Evolutionary conservation across 1,284 basidiomycete genomes (phyloP), one percentile per base, ranked within the genome.

Genomic region (Boletus sp.): DNA sequence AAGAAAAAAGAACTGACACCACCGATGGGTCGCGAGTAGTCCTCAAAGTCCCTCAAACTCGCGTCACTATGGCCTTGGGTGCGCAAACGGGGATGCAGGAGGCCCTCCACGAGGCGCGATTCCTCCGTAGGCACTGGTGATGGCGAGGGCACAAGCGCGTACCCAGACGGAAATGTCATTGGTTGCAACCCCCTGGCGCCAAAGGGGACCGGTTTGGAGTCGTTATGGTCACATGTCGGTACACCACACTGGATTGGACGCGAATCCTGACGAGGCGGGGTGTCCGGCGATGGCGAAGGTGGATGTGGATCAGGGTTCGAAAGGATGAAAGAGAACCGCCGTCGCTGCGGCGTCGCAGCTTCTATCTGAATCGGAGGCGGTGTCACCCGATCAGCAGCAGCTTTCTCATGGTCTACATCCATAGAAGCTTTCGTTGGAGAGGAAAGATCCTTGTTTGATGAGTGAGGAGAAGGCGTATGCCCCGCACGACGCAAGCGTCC

Each of bases 1-100:
- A 7, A 45, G 13, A 40, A 33, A 33, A 14, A 2, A 1, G 22
- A 25, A 46, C 72, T 62, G 14, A 73, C 72, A 34, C 68, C 72
- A 29, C 65, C 68, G 20, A 74, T 73, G 2, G 72, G 72, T 41
- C 72, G 60, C 8, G 72, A 72, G 46, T 74, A 74, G 44, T 74
- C 72, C 52, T 72, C 65, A 43, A 74, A 71, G 51, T 74, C 72
- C 46, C 65, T 55, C 50, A 74, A 57, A 51, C 73, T 74, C 17
- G 66, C 60, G 13, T 61, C 57, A 36, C 72, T 73, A 44, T 44
- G 47, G 42, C 68, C 69, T 12, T 65, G 66, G 0, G 49, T 53
- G 25, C 44, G 54, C 33, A 68, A 50, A 4, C 62, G 57, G 4
- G 72, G 72, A 41, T 74, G 68, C 26, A 74, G 61, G 34, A 74